Conservation (phyloP, 345 rosid genomes). For the Syzygium grande region DNA sequence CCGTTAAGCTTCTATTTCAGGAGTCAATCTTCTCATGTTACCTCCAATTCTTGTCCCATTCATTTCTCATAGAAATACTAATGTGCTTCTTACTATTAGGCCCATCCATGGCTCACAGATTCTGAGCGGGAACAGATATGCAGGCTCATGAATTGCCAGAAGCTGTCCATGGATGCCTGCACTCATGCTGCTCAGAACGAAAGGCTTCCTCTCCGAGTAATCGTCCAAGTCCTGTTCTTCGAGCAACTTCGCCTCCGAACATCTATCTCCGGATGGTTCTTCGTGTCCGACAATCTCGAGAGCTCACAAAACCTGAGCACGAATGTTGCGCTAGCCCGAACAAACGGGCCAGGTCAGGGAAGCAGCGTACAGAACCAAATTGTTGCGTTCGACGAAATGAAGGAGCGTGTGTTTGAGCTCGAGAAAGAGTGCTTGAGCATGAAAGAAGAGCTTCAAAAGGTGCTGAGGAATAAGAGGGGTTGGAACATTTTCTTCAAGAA, state of each 20-base stretch:
- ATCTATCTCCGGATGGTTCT: slow-evolving; percentile 67
- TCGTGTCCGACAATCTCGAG: slow-evolving; percentile 56
- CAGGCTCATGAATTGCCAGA: slow-evolving; percentile 82
- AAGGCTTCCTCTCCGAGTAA: slow-evolving; percentile 77
- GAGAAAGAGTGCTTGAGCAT: slow-evolving; percentile 70
- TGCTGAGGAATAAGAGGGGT: slow-evolving; percentile 51
- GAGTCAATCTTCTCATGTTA: neutral
- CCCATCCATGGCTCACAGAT: slow-evolving; percentile 88
- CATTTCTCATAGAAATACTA: neutral
- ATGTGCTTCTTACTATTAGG: slow-evolving; percentile 29
- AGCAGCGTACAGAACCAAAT: slow-evolving; percentile 9
- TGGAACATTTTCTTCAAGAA: slow-evolving; percentile 46
- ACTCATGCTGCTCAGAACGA: slow-evolving; percentile 94
- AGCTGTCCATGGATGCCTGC: slow-evolving; percentile 85
- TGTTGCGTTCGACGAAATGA: slow-evolving; percentile 43
- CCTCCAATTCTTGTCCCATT: neutral
- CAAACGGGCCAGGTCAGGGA: slow-evolving; percentile 7
- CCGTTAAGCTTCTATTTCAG: neutral
- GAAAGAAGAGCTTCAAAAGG: slow-evolving; percentile 70
- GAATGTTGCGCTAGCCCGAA: slow-evolving; percentile 35
- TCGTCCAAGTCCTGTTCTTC: slow-evolving; percentile 85
- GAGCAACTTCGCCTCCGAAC: slow-evolving; percentile 87
- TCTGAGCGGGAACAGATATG: slow-evolving; percentile 75
- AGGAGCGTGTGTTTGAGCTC: slow-evolving; percentile 57
- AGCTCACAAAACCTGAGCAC: slow-evolving; percentile 30